Conservation (phyloP, 2,329 filamentous ascomycete genomes). For the Fusarium illudens region DNA sequence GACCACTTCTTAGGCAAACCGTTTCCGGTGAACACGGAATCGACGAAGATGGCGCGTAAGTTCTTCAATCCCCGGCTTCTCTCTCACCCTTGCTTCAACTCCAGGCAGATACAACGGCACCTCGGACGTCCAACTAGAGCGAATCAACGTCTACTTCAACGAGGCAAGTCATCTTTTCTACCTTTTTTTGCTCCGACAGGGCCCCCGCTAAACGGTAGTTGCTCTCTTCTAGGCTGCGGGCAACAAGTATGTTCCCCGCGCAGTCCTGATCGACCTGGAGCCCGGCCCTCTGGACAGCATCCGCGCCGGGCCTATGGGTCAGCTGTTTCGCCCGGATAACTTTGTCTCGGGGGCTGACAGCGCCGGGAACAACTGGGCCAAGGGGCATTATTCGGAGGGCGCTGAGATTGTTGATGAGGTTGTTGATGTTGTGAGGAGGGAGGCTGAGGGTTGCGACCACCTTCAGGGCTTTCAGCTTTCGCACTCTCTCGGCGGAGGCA, state of each 20-base stretch:
- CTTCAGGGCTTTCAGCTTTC: slow-evolving; percentile 99
- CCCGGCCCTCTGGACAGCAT: slow-evolving; percentile 99
- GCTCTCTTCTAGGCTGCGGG: slow-evolving; percentile 73
- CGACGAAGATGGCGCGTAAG: slow-evolving; percentile 90
- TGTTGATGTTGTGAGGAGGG: slow-evolving; percentile 96
- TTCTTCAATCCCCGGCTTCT: slow-evolving; percentile 3
- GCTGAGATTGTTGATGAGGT: slow-evolving; percentile 98
- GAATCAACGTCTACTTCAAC: slow-evolving; percentile 99
- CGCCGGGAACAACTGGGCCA: slow-evolving; percentile 99
- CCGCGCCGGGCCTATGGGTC: slow-evolving; percentile 95
- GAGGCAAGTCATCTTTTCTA: slow-evolving; percentile 54
- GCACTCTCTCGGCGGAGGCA: slow-evolving; percentile 99
- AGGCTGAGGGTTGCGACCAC: slow-evolving; percentile 98
- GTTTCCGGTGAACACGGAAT: slow-evolving; percentile 94
- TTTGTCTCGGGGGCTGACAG: slow-evolving; percentile 99
- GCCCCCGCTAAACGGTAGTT: slow-evolving; percentile 4
- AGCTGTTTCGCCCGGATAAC: slow-evolving; percentile 99
- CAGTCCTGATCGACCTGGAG: slow-evolving; percentile 98
- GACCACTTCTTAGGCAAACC: slow-evolving; percentile 62
- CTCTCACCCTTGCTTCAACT: slow-evolving; percentile 14
- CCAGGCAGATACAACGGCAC: slow-evolving; percentile 76
- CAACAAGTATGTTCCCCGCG: slow-evolving; percentile 99
- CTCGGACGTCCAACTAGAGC: slow-evolving; percentile 98
- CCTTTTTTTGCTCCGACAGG: neutral
- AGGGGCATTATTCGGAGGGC: slow-evolving; percentile 99